phyloP scores from a whole-genome alignment of 108 stramenopile species.

The Discostella pseudostelligera region DNA sequence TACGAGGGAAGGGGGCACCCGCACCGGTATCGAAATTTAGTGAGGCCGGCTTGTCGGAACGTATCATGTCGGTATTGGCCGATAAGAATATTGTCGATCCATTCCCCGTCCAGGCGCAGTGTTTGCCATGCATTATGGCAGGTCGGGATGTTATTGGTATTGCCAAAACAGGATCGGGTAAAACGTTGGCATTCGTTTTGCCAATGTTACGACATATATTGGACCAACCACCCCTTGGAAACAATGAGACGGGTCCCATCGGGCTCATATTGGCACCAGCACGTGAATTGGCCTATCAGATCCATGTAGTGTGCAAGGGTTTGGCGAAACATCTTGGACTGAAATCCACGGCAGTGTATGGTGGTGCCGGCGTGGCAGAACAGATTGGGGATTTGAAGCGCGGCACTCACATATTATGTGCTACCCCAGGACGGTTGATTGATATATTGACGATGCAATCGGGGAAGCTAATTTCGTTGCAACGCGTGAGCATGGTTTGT shows the following conservation, averaged over 20 bases:
- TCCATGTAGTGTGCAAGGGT: conserved; percentile 85
- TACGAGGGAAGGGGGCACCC: conserved; percentile 91
- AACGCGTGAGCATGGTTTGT: conserved; percentile 93
- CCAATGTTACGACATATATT: conserved; percentile 94
- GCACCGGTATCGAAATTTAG: conserved; percentile 87
- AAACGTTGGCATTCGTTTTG: conserved; percentile 94
- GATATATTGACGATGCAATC: conserved; percentile 99
- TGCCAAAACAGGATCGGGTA: conserved; percentile 97
- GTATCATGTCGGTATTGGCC: conserved; percentile 69
- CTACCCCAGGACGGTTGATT: conserved; percentile 98
- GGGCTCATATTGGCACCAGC: conserved; percentile 96
- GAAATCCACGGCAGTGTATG: conserved; percentile 94
- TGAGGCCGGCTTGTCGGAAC: conserved; percentile 91
- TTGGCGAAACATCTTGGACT: conserved; percentile 76
- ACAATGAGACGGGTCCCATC: conserved; percentile 94
- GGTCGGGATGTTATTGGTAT: conserved; percentile 99
- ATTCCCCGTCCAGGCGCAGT: conserved; percentile 97
- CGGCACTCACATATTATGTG: conserved; percentile 95
- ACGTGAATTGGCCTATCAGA: conserved; percentile 96
- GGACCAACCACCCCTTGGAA: conserved; percentile 90
- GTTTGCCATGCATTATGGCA: conserved; percentile 96
- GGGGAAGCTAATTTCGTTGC: conserved; percentile 89
- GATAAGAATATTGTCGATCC: conserved; percentile 77
- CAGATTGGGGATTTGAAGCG: conserved; percentile 98
- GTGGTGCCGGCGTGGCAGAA: conserved; percentile 95